These are phyloP conservation scores for Schizochytrium sp. DNA, from an alignment of 108 stramenopile species.

Conservation along the genomic window DNA sequence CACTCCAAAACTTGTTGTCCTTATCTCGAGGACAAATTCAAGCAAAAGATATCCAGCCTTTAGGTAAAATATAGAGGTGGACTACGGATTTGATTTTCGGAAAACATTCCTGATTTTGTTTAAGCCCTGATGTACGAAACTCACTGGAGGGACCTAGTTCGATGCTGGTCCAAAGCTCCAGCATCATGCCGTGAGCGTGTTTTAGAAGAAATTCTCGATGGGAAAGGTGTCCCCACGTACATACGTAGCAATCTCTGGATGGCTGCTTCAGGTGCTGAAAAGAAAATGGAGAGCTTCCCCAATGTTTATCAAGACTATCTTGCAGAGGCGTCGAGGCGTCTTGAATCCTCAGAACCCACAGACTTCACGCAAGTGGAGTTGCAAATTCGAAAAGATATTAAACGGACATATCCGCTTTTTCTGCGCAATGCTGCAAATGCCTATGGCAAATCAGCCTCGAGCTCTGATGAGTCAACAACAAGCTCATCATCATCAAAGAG, in stretches of 20 bases:
- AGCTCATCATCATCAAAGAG: too few relatives aligned
- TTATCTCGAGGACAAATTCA: too few relatives aligned
- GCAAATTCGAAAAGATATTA: conserved; percentile 39
- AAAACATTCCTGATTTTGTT: too few relatives aligned
- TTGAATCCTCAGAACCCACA: not conserved
- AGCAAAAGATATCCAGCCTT: too few relatives aligned
- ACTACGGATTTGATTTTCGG: too few relatives aligned
- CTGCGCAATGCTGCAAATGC: conserved; percentile 28
- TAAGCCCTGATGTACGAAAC: conserved; percentile 30
- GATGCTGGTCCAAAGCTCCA: conserved; percentile 19
- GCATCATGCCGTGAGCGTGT: conserved; percentile 45
- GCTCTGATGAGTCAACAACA: not conserved
- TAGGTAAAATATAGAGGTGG: too few relatives aligned
- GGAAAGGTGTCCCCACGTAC: conserved; percentile 31
- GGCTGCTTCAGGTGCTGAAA: not conserved
- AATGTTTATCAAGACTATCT: not conserved
- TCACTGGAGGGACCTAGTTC: conserved; percentile 19
- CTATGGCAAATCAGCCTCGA: too few relatives aligned
- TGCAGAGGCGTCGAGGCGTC: conserved; percentile 12
- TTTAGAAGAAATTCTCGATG: conserved; percentile 32
- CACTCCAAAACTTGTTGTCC: too few relatives aligned
- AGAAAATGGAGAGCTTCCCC: not conserved
- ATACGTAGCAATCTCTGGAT: conserved; percentile 26
- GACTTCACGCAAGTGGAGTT: conserved; percentile 10
- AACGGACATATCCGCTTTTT: conserved; percentile 49